Evolutionary conservation across 2,329 filamentous ascomycete species (phyloP), one percentile per base, ranked within the genome.

Genomic region (Didymella pinodella): DNA sequence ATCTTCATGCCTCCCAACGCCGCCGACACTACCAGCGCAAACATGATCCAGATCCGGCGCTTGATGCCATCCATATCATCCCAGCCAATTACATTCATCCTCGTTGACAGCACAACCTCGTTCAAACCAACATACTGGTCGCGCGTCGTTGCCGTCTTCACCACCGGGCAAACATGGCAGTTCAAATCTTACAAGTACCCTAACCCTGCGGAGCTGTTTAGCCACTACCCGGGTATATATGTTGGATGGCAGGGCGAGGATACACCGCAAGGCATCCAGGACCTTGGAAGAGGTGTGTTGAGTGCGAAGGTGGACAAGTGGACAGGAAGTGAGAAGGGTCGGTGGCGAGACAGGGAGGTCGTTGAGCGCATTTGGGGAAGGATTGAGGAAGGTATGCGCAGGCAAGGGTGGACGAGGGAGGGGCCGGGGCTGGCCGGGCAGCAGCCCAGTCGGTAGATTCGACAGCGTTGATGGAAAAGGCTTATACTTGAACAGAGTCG

Each of bases 41-140:
- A 91, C 67, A 93, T 97, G 81, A 86, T 98, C 57, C 91, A 97
- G 75, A 89, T 97, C 64, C 88, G 88, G 61, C 93, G 95, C 44
- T 80, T 85, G 18, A 85, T 98, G 66, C 91, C 90, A 55, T 81
- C 81, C 47, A 81, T 95, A 65, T 82, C 89, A 3, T 81, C 83
- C 52, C 88, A 90, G 16, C 89, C 92, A 1, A 87, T 95, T 72
- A 91, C 93, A 46, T 99, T 99, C 82, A 96, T 98, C 74, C 88
- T 99, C 38, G 94, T 98, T 53, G 95, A 99, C 77, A 90, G 89
- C 18, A 91, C 93, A 0, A 90, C 96, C 74, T 90, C 95, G 77
- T 99, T 99, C 85, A 96, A 97, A 77, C 95, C 95, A 0, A 93
- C 98, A 75, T 97, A 98, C 82, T 99, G 95, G 95, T 89, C 89